These are phyloP conservation scores for Tilletia indica DNA, from an alignment of 1,284 basidiomycete species.

Conservation along the genomic window DNA sequence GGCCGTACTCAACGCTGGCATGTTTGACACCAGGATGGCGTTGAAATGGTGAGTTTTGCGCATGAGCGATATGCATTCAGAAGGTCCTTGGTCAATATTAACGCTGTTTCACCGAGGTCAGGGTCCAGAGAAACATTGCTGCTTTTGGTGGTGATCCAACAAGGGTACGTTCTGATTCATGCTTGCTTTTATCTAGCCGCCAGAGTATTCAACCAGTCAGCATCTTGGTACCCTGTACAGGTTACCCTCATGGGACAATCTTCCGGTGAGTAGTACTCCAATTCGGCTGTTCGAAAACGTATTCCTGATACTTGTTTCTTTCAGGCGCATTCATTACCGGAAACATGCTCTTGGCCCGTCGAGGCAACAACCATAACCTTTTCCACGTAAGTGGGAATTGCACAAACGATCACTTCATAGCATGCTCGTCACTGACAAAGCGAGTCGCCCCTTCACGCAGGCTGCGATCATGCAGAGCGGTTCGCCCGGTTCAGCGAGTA, in stretches of 20 bases:
- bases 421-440: too few species aligned
- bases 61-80: too few species aligned
- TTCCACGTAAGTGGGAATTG: constrained; percentile 3
- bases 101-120: background rate
- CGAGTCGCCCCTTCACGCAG: background rate
- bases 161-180: background rate
- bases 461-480: constrained; percentile 7
- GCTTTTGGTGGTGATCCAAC: constrained; percentile 1
- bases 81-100: too few species aligned
- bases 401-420: too few species aligned
- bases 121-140: constrained; percentile 1
- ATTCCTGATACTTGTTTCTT: background rate
- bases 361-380: background rate
- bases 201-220: background rate
- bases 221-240: background rate
- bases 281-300: background rate
- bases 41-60: constrained; percentile 4
- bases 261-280: background rate
- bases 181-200: background rate
- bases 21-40: background rate
- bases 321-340: constrained; percentile 11
- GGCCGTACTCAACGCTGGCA: background rate
- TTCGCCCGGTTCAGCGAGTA: background rate
- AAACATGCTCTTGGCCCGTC: background rate
- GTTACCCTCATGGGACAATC: constrained; percentile 11